phyloP scores from a whole-genome alignment of 805 yeast genomes.

The Barnettozyma botsteinii region DNA sequence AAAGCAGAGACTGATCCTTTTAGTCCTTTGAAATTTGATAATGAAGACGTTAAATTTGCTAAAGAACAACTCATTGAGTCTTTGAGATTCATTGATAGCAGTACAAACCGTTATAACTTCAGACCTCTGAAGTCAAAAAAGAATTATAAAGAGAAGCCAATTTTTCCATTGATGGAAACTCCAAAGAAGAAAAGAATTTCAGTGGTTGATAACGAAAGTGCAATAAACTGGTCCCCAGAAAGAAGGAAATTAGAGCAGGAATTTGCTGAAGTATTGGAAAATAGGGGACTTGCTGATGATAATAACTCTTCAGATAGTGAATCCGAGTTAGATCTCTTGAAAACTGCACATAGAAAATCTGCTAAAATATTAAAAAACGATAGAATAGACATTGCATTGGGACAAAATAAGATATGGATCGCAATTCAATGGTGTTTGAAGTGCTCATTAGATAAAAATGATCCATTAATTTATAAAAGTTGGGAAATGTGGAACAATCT shows the following conservation, averaged over 20 bases:
- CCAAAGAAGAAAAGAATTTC: not conserved
- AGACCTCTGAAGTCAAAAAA: constrained; percentile 11
- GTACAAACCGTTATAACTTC: constrained; percentile 1
- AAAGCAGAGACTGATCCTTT: constrained; percentile 3
- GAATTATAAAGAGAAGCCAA: constrained; percentile 12
- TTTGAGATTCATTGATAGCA: constrained; percentile 10
- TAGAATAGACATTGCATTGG: constrained; percentile 22
- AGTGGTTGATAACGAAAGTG: not conserved
- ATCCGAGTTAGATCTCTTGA: constrained; percentile 3
- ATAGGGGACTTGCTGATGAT: not conserved
- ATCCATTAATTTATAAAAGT: constrained; percentile 8
- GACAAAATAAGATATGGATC: constrained; percentile 21
- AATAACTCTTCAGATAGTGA: constrained; percentile 3
- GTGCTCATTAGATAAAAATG: constrained; percentile 19
- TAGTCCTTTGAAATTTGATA: not conserved
- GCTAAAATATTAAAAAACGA: constrained; percentile 21
- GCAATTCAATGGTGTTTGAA: constrained; percentile 28
- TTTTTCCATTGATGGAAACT: not conserved
- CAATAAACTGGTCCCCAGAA: constrained; percentile 20
- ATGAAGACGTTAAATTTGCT: constrained; percentile 14
- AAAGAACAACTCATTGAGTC: constrained; percentile 10
- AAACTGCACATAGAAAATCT: constrained; percentile 16
- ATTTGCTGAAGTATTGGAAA: not conserved
- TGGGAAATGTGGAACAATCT: constrained; percentile 23
- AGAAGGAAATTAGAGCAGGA: constrained; percentile 15